Evolutionary conservation across 176 grass and related monocot species (phyloP), one percentile per base, ranked within the genome.

Genomic region (Triticum urartu): DNA sequence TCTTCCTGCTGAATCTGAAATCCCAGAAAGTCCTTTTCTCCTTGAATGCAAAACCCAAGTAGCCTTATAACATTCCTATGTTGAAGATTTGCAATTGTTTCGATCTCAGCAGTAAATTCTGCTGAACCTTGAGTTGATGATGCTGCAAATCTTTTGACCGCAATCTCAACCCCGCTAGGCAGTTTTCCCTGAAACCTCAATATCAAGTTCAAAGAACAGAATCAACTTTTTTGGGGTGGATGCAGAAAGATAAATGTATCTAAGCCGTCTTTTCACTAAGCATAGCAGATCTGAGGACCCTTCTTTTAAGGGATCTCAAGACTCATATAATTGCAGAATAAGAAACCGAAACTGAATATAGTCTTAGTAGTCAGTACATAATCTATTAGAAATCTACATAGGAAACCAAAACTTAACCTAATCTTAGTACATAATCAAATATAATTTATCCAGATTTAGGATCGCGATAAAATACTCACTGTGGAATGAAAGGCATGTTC

Each of bases 31-130:
- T 60, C 58, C 56, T 79, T 79, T 79, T 79, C 21, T 40, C 77
- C 63, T 72, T 72, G 48, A 83, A 59, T 18, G 81, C 81, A 83
- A 60, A 72, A 72, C 35, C 81, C 81, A 83, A 59, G 66, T 24
- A 83, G 11, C 67, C 67, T 83, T 72, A 83, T 56, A 15, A 83
- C 67, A 72, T 83, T 72, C 25, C 36, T 83, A 39, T 83, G 81
- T 72, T 60, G 81, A 83, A 83, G 81, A 60, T 60, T 30, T 60
- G 40, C 48, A 28, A 83, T 58, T 36, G 13, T 72, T 59, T 71
- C 47, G 28, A 83, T 83, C 60, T 83, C 81, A 40, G 67, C 20
- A 39, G 30, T 25, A 21, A 83, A 83, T 52, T 83, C 81, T 60
- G 36, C 7, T 64, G 52, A 83, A 60, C 81, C 81, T 83, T 72